Evolutionary conservation across 2,329 filamentous ascomycete genomes (phyloP).

Genomic region (Chalaropsis thielavioides): DNA sequence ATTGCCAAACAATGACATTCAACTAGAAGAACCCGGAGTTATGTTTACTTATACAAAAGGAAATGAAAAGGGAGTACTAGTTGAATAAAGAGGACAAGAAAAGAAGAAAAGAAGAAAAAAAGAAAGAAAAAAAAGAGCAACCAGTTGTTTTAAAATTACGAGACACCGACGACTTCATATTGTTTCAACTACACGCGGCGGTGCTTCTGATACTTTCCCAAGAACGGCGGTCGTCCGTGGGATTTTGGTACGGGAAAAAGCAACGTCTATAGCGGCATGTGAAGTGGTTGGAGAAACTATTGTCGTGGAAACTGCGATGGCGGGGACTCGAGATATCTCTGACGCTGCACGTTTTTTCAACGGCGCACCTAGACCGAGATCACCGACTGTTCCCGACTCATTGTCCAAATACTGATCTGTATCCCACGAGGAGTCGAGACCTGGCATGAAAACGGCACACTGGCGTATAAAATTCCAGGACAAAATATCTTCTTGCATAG

Average conservation of each 20-base stretch:
- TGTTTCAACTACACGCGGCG: slow-evolving; percentile 30
- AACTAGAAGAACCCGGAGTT: too few species aligned
- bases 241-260: slow-evolving; percentile 11
- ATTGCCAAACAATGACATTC: too few species aligned
- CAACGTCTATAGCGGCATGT: neutral
- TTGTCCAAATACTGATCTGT: slow-evolving; percentile 37
- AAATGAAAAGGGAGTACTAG: too few species aligned
- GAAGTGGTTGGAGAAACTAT: neutral
- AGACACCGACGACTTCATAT: slow-evolving; percentile 25
- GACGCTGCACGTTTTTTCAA: slow-evolving; percentile 35
- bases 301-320: neutral
- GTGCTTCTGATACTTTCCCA: slow-evolving; percentile 7
- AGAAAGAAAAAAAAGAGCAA: neutral
- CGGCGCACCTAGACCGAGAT: slow-evolving; percentile 9
- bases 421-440: slow-evolving; percentile 41
- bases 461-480: slow-evolving; percentile 40
- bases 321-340: slow-evolving; percentile 35
- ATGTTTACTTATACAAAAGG: too few species aligned
- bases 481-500: slow-evolving; percentile 39
- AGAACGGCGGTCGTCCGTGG: slow-evolving; percentile 7
- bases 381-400: slow-evolving; percentile 14
- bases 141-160: neutral
- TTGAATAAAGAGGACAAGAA: too few species aligned
- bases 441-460: slow-evolving; percentile 35
- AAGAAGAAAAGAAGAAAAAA: too few species aligned